A percentile compares a stretch with the other conserved stretches of the same genome.
phyloP scores from a whole-genome alignment of 139 green algal genomes.

The Chlamydomonas urium region DNA sequence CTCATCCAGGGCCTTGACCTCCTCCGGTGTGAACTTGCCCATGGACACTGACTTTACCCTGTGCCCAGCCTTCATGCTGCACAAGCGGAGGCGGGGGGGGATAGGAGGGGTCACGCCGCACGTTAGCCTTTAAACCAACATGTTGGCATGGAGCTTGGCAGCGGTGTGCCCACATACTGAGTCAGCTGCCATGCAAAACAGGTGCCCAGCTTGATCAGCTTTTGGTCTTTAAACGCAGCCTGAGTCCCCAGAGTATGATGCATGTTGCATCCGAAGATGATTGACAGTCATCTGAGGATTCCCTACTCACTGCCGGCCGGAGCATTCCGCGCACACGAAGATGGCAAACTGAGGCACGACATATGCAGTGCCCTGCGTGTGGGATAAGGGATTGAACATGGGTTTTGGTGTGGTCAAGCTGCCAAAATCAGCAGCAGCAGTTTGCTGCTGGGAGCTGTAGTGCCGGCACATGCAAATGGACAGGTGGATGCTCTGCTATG shows the following conservation, averaged over 20 bases:
- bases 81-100: no score
- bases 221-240: neutral
- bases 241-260: no score
- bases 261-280: no score
- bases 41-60: constrained; percentile 20
- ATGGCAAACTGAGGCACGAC: constrained; percentile 13
- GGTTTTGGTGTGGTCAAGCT: no score
- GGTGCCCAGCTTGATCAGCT: neutral
- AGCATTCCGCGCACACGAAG: constrained; percentile 23
- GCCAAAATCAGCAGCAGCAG: no score
- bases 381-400: no score
- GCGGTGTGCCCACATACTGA: no score
- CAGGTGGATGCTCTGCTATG: no score
- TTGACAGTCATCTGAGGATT: neutral
- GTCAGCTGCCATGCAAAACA: neutral
- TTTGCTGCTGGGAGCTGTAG: no score
- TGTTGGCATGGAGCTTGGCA: neutral
- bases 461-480: no score
- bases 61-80: constrained; percentile 19
- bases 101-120: neutral
- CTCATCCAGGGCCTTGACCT: constrained; percentile 16
- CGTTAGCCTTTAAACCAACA: neutral
- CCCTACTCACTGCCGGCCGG: constrained; percentile 12
- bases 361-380: constrained; percentile 18
- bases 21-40: constrained; percentile 24